phyloP scores from a whole-genome alignment of 495 filamentous ascomycete species.

The Annulohypoxylon moriforme region DNA sequence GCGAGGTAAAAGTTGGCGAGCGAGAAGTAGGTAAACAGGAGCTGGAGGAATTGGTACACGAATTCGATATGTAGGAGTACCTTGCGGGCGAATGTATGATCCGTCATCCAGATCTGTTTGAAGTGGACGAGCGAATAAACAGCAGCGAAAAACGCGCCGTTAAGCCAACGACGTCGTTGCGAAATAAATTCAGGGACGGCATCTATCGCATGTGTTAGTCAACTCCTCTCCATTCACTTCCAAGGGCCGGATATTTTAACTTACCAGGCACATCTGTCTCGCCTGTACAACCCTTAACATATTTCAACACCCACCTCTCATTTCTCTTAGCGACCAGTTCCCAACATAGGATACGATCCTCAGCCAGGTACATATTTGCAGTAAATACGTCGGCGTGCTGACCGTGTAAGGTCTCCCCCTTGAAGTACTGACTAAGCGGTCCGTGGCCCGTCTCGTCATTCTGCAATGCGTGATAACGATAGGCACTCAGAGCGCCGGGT shows the following conservation, averaged over 20 bases:
- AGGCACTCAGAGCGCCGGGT: slow-evolving; percentile 93
- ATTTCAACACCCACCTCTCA: slow-evolving; percentile 97
- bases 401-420: slow-evolving; percentile 96
- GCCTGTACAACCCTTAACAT: slow-evolving; percentile 93
- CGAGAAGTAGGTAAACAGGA: slow-evolving; percentile 97
- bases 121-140: slow-evolving; percentile 98
- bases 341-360: slow-evolving; percentile 99
- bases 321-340: slow-evolving; percentile 95
- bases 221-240: not conserved
- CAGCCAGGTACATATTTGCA: slow-evolving; percentile 98
- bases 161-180: slow-evolving; percentile 94
- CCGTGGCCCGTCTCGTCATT: slow-evolving; percentile 97
- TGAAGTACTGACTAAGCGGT: slow-evolving; percentile 98
- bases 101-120: slow-evolving; percentile 90
- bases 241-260: slow-evolving; percentile 41
- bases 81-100: slow-evolving; percentile 90
- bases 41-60: slow-evolving; percentile 89
- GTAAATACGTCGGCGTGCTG: slow-evolving; percentile 99
- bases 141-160: slow-evolving; percentile 98
- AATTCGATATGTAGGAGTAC: slow-evolving; percentile 95
- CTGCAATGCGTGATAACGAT: slow-evolving; percentile 95
- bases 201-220: slow-evolving; percentile 58
- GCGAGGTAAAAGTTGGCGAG: slow-evolving; percentile 99
- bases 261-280: slow-evolving; percentile 97
- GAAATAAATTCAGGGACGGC: slow-evolving; percentile 93